Conservation (phyloP, 768 basidiomycete species). For the Russula emetica region DNA sequence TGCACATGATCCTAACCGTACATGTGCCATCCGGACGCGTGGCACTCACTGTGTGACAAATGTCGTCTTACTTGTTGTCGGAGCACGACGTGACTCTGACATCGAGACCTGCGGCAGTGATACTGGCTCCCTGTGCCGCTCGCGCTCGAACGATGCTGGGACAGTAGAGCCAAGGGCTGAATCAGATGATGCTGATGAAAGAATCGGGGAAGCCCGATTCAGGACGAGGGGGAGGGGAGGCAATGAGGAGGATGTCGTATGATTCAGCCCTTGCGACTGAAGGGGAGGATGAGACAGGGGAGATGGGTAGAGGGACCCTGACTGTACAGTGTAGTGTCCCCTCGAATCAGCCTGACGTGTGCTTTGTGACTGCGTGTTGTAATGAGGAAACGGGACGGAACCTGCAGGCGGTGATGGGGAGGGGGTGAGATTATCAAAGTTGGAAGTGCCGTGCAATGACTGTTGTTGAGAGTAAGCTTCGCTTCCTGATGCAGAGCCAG, state of each 20-base stretch:
- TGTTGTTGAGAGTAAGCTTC: slow-evolving; percentile 40
- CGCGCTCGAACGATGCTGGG: slow-evolving; percentile 27
- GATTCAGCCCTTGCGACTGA: slow-evolving; percentile 22
- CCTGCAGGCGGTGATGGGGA: slow-evolving; percentile 64
- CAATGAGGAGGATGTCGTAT: slow-evolving; percentile 15
- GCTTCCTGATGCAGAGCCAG: slow-evolving; percentile 54
- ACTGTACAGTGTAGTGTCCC: slow-evolving; percentile 28
- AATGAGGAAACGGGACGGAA: slow-evolving; percentile 55
- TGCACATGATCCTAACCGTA: not conserved
- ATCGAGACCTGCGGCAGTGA: slow-evolving; percentile 14
- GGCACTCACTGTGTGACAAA: slow-evolving; percentile 26
- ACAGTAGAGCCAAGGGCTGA: slow-evolving; percentile 25
- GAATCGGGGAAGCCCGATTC: slow-evolving; percentile 26
- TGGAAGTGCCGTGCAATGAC: slow-evolving; percentile 40
- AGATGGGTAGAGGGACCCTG: slow-evolving; percentile 40
- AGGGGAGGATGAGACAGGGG: slow-evolving; percentile 45
- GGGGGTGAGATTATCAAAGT: slow-evolving; percentile 44
- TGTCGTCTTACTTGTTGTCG: slow-evolving; percentile 22
- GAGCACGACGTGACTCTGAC: slow-evolving; percentile 23
- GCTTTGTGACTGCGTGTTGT: slow-evolving; percentile 38
- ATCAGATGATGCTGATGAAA: slow-evolving; percentile 26
- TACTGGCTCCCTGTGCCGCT: slow-evolving; percentile 23
- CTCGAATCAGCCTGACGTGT: slow-evolving; percentile 33
- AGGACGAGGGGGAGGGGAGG: slow-evolving; percentile 22
- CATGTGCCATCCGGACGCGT: not conserved